phyloP scores from a whole-genome alignment of 371 early-diverging fungal genomes.

The Syncephalastrum monosporum region DNA sequence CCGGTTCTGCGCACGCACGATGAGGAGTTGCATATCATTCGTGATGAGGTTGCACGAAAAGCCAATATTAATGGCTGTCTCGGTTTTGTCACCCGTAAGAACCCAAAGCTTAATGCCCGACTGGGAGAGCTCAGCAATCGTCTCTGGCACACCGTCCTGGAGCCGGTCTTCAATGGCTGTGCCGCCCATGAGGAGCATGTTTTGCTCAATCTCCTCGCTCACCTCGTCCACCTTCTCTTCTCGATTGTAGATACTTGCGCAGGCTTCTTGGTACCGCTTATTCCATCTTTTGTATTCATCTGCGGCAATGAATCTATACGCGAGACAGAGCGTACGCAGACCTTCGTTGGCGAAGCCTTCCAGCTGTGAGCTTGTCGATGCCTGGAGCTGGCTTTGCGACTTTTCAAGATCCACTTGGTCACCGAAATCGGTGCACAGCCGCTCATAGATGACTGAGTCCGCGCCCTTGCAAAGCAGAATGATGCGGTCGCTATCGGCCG shows the following conservation, averaged over 20 bases:
- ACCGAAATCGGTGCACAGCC: conserved; percentile 61
- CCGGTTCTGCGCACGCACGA: conserved; percentile 62
- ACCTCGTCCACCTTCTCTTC: conserved; percentile 71
- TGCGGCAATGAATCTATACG: conserved; percentile 71
- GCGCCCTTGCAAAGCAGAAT: conserved; percentile 95
- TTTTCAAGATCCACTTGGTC: conserved; percentile 40
- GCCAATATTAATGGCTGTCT: conserved; percentile 84
- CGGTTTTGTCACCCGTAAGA: conserved; percentile 92
- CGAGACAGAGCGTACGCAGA: conserved; percentile 81
- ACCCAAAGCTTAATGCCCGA: conserved; percentile 96
- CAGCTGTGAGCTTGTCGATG: conserved; percentile 25
- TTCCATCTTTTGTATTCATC: conserved; percentile 69
- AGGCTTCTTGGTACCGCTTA: conserved; percentile 62
- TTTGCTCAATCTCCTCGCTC: conserved; percentile 72
- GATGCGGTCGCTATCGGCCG: conserved; percentile 69
- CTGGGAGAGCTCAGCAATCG: conserved; percentile 72
- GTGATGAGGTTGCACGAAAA: conserved; percentile 75
- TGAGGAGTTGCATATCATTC: conserved; percentile 66
- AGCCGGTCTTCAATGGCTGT: conserved; percentile 94
- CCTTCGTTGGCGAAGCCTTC: conserved; percentile 82
- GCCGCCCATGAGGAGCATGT: conserved; percentile 78
- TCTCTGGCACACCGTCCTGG: conserved; percentile 84
- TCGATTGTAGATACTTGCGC: conserved; percentile 63
- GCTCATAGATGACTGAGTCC: conserved; percentile 86
- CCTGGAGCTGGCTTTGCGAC: conserved; percentile 32